These are phyloP conservation scores for Knufia petricola DNA, from an alignment of 2,329 filamentous ascomycete species.

Conservation along the genomic window DNA sequence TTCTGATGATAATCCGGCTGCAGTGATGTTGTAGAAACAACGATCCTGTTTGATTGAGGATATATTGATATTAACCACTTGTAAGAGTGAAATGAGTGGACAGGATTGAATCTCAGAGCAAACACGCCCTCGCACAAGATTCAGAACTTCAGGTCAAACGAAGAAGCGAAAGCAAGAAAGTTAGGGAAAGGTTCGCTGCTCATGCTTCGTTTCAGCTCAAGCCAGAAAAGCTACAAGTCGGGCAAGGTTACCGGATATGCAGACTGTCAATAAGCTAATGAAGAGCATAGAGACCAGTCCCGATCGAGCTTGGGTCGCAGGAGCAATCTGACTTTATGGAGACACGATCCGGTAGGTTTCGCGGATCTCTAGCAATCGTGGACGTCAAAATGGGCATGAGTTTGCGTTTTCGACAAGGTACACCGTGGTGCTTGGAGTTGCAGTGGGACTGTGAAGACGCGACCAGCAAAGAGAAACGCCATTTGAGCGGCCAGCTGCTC, in stretches of 20 bases:
- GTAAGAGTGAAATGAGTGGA: constrained; percentile 1
- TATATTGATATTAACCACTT: neutral
- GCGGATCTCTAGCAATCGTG: neutral
- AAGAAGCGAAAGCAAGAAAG: constrained; percentile 3
- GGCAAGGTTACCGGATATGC: neutral
- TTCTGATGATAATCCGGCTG: neutral
- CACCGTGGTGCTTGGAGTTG: constrained; percentile 69
- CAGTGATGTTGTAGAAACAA: neutral
- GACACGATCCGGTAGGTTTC: neutral
- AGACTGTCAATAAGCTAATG: neutral
- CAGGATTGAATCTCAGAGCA: neutral
- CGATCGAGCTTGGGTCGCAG: neutral
- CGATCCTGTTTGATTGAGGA: neutral
- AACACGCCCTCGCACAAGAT: neutral
- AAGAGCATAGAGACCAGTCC: neutral
- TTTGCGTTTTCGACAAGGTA: neutral
- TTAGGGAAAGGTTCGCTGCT: neutral
- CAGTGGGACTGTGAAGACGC: constrained; percentile 36
- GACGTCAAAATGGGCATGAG: neutral
- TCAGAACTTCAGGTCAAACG: neutral
- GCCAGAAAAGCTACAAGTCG: neutral
- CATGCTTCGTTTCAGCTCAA: constrained; percentile 1
- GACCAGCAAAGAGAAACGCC: neutral
- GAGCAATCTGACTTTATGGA: neutral
- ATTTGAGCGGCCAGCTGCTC: neutral